These are phyloP conservation scores for Dittrichia graveolens DNA, from an alignment of 129 eudicot species.

Conservation along the genomic window DNA sequence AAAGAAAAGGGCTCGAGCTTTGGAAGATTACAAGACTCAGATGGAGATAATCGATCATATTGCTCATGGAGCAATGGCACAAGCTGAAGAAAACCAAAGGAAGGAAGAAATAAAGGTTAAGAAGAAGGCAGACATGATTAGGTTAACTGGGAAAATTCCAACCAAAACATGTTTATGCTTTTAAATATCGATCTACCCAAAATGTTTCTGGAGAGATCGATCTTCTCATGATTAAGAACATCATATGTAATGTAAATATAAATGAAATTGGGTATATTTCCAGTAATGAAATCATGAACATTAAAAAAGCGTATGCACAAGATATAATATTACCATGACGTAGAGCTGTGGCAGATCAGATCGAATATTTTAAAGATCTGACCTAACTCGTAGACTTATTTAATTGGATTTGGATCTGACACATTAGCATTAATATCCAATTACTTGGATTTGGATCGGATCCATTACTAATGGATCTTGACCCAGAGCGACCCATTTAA, in stretches of 20 bases:
- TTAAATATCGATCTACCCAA: conserved; percentile 25
- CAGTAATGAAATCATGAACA: no score
- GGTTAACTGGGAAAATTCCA: conserved; percentile 77
- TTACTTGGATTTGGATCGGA: no score
- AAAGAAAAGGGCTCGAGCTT: conserved; percentile 57
- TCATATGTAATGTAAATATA: background rate
- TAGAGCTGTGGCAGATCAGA: no score
- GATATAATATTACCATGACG: no score
- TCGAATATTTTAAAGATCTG: no score
- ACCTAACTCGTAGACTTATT: no score
- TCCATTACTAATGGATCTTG: no score
- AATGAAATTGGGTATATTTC: no score
- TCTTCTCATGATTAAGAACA: conserved; percentile 18
- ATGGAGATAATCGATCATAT: conserved; percentile 57
- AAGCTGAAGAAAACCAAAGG: conserved; percentile 61
- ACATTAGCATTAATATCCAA: no score
- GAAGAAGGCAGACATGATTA: conserved; percentile 73
- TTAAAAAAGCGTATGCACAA: no score
- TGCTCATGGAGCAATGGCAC: conserved; percentile 69
- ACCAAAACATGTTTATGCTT: conserved; percentile 65
- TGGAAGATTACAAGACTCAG: conserved; percentile 46
- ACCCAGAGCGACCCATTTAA: no score
- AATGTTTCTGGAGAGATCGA: background rate
- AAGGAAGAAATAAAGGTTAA: conserved; percentile 60
- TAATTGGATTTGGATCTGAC: no score